Evolutionary conservation across 2,329 filamentous ascomycete species (phyloP), one percentile per base, ranked within the genome.

Genomic region (Cladosporium sp.): DNA sequence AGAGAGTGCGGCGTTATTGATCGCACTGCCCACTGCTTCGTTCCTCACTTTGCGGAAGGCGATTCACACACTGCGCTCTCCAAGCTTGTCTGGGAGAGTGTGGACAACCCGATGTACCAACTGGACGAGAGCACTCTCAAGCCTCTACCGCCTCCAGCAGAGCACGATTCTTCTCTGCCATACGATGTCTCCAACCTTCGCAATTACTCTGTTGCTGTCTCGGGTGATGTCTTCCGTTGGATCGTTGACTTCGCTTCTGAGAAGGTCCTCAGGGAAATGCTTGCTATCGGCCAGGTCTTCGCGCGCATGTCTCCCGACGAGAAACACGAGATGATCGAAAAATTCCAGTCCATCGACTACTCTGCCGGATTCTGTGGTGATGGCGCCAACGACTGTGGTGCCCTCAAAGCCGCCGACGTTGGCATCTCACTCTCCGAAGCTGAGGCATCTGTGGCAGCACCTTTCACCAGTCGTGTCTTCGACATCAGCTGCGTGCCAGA

Each of bases 221-320:
- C 88, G 66, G 96, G 95, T 54, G 95, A 99, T 73, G 91, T 96
- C 0, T 99, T 99, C 79, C 90, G 95, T 68, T 99, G 95, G 95
- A 88, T 98, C 60, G 85, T 99, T 59, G 94, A 99, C 79, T 98
- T 89, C 78, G 94, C 92, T 0, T 88, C 90, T 0, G 87, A 92
- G n/a, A 88, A 91, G 64, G 85, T 96, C 0, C 82, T 98, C 38
- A 88, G 90, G 67, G 77, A 95, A 84, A 94, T 98, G 89, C 91
- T 99, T 64, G 90, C 97, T 41, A 87, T 87, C 64, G 93, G 94
- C 30, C 94, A 95, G 78, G 92, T 99, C 1, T 99, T 96, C 78
- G 96, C 95, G 4, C 90, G 95, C 72, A 99, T 99, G 95, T 98
- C 94, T 1, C 96, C 95, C 0, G 96, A 99, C 76, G 95, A 99